Base-by-base conservation (phyloP, 176 grass and related monocot species). In the Dendrocalamus sinicus region DNA sequence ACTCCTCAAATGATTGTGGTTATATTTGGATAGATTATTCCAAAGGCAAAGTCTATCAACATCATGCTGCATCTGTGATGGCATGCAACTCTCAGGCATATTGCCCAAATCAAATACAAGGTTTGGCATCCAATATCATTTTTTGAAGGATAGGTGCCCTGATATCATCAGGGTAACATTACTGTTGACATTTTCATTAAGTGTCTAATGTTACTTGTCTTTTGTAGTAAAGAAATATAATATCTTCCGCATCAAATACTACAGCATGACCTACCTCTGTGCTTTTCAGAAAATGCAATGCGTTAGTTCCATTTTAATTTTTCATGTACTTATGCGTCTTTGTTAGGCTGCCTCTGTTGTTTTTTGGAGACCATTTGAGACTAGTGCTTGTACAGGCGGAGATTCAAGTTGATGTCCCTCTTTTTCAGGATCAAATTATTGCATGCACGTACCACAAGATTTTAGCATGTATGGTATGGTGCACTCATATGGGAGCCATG, bases 401-500 rank as follows among this genome's bases (percentile, higher is more conserved):
- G 19, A 75, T 62, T 70, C 28, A 81, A 81, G 73, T 66, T 32
- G 28, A 74, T 79, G 53, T 8, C 70, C 85, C 62, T 70, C 44
- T 74, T 69, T 82, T 68, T 79, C 37, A 70, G 59, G 57, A 80
- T 41, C 76, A 64, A 84, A 80, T 88, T 76, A 84, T 88, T 88
- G 70, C 32, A 45, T 81, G 70, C 76, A 88, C 68, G 76, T 91
- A 81, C 52, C 35, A 80, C 54, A 91, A 65, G 72, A 81, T 82
- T 82, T 82, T 32, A 40, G 69, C 75, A 84, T 68, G 69, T 74
- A 79, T 87, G 62, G 69, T 74, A 79, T 87, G 62, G 43, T 84
- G 80, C 76, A 83, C 52, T 62, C 81, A 88, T 84, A 59, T 75
- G 60, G 73, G 80, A 74, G 69, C 76, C 85, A 91, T 88, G 76